Base-by-base conservation (phyloP, 2,329 filamentous ascomycete species). In the Aspergillus arachidicola region DNA sequence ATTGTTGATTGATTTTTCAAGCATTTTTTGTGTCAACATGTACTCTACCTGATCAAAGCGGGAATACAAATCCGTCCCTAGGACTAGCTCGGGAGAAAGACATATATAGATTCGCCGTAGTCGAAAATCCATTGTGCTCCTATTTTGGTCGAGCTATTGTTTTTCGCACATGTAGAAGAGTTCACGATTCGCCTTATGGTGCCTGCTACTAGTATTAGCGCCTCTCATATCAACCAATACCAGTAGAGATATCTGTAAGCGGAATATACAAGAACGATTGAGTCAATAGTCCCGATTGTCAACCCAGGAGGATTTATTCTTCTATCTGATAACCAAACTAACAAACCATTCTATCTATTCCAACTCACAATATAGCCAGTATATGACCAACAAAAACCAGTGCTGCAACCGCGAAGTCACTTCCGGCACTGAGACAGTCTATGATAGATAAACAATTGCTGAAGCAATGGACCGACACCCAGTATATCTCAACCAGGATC, bases 31-130 rank as follows among this genome's bases (percentile, higher is more conserved):
- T 73, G 72, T 75, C 73, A 74, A 73, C 73, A 71, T 79, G 75
- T 78, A 78, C 70, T 78, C 71, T 79, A 78, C 72, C 70, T 70
- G 71, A 72, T 74, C 67, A 69, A 64, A 70, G 68, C 71, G 71
- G 71, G 73, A 66, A 72, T 71, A 69, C 66, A 70, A 68, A 68
- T 68, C 68, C 68, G 69, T 65, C 66, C 28, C 62, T 64, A 67
- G 59, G 64, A 61, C 61, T 58, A 61, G 61, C 62, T 62, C 54
- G 66, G 64, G 68, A 68, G 69, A 72, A 64, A 68, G 67, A 67
- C 73, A 71, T 75, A 68, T 68, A 74, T 76, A 77, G 68, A 69
- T 63, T 71, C 70, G 65, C 69, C 60, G 58, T 72, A 71, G 64
- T 64, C 66, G 61, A 66, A 68, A 65, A 64, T 60, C 50, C 66